Conservation (phyloP, 805 yeast species). For the Candida andamanensis region DNA sequence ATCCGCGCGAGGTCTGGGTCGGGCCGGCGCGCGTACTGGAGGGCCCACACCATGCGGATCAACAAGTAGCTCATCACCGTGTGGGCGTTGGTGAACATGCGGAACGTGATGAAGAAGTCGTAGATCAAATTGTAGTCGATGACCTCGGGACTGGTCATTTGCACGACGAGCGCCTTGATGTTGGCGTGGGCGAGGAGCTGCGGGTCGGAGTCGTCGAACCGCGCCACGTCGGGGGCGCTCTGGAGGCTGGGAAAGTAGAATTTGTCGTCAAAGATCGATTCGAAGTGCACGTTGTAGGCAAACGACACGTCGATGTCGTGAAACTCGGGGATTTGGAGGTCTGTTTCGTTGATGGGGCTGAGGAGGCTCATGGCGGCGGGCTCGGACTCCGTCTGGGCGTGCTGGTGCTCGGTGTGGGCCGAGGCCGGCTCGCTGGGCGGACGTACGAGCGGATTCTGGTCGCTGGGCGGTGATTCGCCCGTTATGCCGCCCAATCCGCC, state of each 20-base stretch:
- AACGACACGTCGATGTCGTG: too few species aligned
- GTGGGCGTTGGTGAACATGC: slow-evolving; percentile 59
- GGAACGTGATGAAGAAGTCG: slow-evolving; percentile 81
- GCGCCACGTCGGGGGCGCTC: slow-evolving; percentile 18
- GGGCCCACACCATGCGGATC: slow-evolving; percentile 69
- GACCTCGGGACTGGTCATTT: slow-evolving; percentile 64
- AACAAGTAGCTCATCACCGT: slow-evolving; percentile 57
- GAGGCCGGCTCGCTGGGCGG: too few species aligned
- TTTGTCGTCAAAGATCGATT: slow-evolving; percentile 33
- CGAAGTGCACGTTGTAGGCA: slow-evolving; percentile 31
- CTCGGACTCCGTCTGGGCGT: too few species aligned
- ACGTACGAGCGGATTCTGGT: too few species aligned
- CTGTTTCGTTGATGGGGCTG: too few species aligned
- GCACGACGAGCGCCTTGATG: slow-evolving; percentile 47
- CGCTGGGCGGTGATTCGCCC: too few species aligned
- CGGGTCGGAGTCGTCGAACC: slow-evolving; percentile 29
- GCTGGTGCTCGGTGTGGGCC: too few species aligned
- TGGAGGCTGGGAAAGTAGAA: slow-evolving; percentile 28
- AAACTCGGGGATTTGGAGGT: too few species aligned
- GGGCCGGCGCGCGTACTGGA: slow-evolving; percentile 37
- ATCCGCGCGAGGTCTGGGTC: slow-evolving; percentile 23
- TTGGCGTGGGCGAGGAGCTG: slow-evolving; percentile 34
- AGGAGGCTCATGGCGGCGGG: too few species aligned
- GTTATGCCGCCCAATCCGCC: too few species aligned
- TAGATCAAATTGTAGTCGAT: slow-evolving; percentile 75